Conservation (phyloP, 1,139 yeast species). For the Pichia sp. region DNA sequence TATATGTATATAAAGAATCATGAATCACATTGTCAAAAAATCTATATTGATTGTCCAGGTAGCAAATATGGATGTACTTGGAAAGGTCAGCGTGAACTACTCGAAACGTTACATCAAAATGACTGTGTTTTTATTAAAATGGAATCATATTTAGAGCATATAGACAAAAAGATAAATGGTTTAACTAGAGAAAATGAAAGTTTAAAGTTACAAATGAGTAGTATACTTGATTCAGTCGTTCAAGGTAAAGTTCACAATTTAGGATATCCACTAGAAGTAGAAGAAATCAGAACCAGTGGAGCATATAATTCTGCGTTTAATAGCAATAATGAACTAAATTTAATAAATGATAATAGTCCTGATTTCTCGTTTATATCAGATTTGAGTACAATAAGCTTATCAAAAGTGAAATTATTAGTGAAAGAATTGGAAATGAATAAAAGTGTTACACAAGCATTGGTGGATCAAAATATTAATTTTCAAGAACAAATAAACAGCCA, state of each 20-base stretch:
- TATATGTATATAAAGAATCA: slow-evolving; percentile 28
- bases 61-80: slow-evolving; percentile 35
- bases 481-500: slow-evolving; percentile 46
- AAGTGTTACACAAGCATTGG: slow-evolving; percentile 33
- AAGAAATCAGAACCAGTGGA: slow-evolving; percentile 1
- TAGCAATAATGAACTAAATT: too few relatives aligned
- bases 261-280: slow-evolving; percentile 39
- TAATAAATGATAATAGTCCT: not conserved
- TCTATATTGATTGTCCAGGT: slow-evolving; percentile 32
- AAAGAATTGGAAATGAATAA: slow-evolving; percentile 32
- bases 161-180: slow-evolving; percentile 27
- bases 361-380: not conserved
- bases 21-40: slow-evolving; percentile 30
- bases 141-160: slow-evolving; percentile 29
- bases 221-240: slow-evolving; percentile 41
- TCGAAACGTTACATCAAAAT: slow-evolving; percentile 28
- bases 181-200: slow-evolving; percentile 34
- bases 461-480: slow-evolving; percentile 40
- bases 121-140: slow-evolving; percentile 34
- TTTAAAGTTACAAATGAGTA: slow-evolving; percentile 37
- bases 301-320: too few relatives aligned
- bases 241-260: slow-evolving; percentile 49
- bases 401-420: slow-evolving; percentile 35
- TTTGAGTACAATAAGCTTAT: slow-evolving; percentile 34
- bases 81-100: slow-evolving; percentile 33